A percentile compares a stretch with the other conserved stretches of the same genome.
Conservation (phyloP, 768 basidiomycete genomes). For the Piloderma croceum region DNA sequence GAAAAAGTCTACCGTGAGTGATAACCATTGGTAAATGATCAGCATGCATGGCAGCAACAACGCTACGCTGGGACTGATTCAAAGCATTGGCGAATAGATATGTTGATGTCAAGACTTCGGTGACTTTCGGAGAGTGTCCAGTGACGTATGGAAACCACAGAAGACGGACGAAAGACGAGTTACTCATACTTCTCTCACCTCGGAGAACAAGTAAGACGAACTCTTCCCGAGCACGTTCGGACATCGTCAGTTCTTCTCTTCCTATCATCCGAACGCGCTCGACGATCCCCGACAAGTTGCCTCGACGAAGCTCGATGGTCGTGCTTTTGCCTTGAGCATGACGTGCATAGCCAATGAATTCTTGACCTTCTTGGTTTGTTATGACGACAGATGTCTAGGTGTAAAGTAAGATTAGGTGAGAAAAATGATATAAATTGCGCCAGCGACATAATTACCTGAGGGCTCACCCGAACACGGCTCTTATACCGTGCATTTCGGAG, state of each 20-base stretch:
- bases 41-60: constrained; percentile 32
- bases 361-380: constrained; percentile 25
- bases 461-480: constrained; percentile 31
- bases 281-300: constrained; percentile 19
- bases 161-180: constrained; percentile 29
- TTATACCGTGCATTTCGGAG: constrained; percentile 38
- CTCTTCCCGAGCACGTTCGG: constrained; percentile 35
- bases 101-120: constrained; percentile 1
- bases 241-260: constrained; percentile 31
- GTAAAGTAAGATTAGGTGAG: neutral
- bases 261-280: constrained; percentile 36
- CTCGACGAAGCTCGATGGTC: constrained; percentile 22
- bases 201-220: constrained; percentile 33
- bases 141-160: constrained; percentile 41
- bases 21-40: constrained; percentile 25
- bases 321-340: constrained; percentile 31
- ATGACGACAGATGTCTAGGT: constrained; percentile 32
- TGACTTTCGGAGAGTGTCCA: constrained; percentile 7
- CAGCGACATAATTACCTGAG: constrained; percentile 25
- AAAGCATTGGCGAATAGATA: constrained; percentile 13
- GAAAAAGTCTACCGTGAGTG: constrained; percentile 30
- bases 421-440: neutral
- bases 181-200: constrained; percentile 23
- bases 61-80: constrained; percentile 34
- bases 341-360: constrained; percentile 28